These are phyloP conservation scores for Penicillium canariense DNA, from an alignment of 495 filamentous ascomycete species.

Conservation along the genomic window DNA sequence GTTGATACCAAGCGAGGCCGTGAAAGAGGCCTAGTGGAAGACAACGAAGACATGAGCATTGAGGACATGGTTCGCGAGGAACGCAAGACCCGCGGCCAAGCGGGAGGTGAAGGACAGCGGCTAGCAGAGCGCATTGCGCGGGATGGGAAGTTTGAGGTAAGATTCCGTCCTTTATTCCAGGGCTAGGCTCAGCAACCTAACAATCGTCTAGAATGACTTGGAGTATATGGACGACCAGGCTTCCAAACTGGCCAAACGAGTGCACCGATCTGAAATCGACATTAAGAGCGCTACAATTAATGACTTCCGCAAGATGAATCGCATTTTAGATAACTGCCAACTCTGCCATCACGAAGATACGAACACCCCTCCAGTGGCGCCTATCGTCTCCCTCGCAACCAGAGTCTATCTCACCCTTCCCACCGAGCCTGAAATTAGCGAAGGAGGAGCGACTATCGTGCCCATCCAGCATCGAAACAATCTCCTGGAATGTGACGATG, in stretches of 20 bases:
- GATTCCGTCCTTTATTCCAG: slow-evolving; percentile 8
- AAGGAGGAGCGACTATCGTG: slow-evolving; percentile 81
- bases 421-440: slow-evolving; percentile 81
- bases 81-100: slow-evolving; percentile 72
- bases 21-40: slow-evolving; percentile 75
- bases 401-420: slow-evolving; percentile 86
- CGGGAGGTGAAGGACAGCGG: slow-evolving; percentile 75
- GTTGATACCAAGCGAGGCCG: slow-evolving; percentile 73
- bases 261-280: slow-evolving; percentile 83
- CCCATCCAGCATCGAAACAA: slow-evolving; percentile 88
- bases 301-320: slow-evolving; percentile 88
- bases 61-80: slow-evolving; percentile 96
- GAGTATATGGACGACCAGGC: slow-evolving; percentile 99
- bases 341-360: slow-evolving; percentile 93
- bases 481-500: slow-evolving; percentile 94
- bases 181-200: slow-evolving; percentile 26
- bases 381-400: slow-evolving; percentile 85
- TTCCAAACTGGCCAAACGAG: slow-evolving; percentile 80
- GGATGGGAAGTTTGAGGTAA: slow-evolving; percentile 80
- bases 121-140: slow-evolving; percentile 91
- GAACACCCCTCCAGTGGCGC: slow-evolving; percentile 77
- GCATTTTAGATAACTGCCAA: slow-evolving; percentile 82
- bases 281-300: slow-evolving; percentile 83
- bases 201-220: slow-evolving; percentile 63
- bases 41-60: slow-evolving; percentile 93